Evolutionary conservation across 495 filamentous ascomycete genomes (phyloP), one percentile per base, ranked within the genome.

Genomic region (Aspergillus leporis): DNA sequence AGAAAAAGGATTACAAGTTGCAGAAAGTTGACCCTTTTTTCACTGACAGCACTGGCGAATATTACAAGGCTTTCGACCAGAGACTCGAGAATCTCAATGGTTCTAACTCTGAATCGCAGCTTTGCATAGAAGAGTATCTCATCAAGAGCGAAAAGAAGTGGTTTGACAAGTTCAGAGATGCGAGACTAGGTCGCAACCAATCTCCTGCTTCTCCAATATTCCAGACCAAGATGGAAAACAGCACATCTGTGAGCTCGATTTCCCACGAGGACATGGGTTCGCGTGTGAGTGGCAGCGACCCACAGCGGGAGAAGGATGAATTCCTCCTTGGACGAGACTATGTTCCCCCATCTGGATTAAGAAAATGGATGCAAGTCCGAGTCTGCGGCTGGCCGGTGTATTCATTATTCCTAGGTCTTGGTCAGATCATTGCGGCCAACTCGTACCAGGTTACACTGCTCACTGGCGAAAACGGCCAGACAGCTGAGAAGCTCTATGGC

Each of bases 401-500:
- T 70, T 83, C 87, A 5, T 79, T 92, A 56, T 74, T 90, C 41
- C 66, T 79, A 4, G 86, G 86, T 48, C 75, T 90, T 0, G 85
- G 85, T 5, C 87, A 90, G 62, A 84, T 90, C 60, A 83, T 90
- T 31, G 85, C 87, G 0, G 85, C 85, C 51, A 89, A 87, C 70
- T 88, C 84, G 0, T 90, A 90, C 66, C 87, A 90, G 62, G 85
- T 90, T 61, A 88, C 86, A 3, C 78, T 90, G 23, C 77, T 90
- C 13, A 84, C 83, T 0, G 87, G 87, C 18, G 80, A 87, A 61
- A 75, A 85, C 18, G 86, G 83, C 14, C 78, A 90, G 63, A 80
- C 80, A 0, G 81, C 86, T 5, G 72, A 77, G 22, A 85, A 87
- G 61, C 77, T 90, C 8, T 90, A 90, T 72, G 81, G 83, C 46